A percentile compares a stretch with the other conserved stretches of the same genome.
Evolutionary conservation across 148 eudicot species (phyloP).

Genomic region (Camellia granthamiana): DNA sequence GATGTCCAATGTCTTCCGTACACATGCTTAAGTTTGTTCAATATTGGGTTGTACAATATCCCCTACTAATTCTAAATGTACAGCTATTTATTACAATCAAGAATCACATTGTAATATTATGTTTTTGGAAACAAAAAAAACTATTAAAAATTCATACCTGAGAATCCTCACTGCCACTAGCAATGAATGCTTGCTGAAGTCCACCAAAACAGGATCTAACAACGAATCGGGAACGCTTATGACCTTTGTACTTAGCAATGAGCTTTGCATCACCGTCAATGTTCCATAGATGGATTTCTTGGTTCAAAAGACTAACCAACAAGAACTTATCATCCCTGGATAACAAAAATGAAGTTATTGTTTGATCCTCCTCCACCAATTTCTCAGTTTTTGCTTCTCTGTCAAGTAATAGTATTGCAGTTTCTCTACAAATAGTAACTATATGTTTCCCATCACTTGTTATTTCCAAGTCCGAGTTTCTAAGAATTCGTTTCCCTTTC

Average conservation of each 20-base stretch:
- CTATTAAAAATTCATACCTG: constrained; percentile 40
- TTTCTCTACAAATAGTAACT: constrained; percentile 63
- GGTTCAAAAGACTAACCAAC: constrained; percentile 52
- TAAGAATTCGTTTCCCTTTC: constrained; percentile 61
- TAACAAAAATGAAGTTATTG: constrained; percentile 64
- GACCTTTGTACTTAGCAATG: constrained; percentile 67
- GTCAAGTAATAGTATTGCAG: constrained; percentile 42
- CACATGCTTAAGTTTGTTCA: no score
- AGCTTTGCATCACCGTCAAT: constrained; percentile 55
- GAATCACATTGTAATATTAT: no score
- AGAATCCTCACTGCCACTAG: constrained; percentile 93
- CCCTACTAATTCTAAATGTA: no score
- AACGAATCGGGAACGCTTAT: constrained; percentile 62
- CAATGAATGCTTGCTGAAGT: constrained; percentile 68
- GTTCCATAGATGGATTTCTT: constrained; percentile 83
- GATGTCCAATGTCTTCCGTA: no score
- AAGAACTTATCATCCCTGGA: constrained; percentile 60
- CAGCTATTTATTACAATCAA: no score
- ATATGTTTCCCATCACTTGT: constrained; percentile 58
- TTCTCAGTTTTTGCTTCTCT: constrained; percentile 58
- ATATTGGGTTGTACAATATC: no score
- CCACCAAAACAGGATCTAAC: constrained; percentile 88
- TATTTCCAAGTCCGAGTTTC: constrained; percentile 60
- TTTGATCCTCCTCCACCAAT: constrained; percentile 62
- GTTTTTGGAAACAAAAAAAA: no score